Conservation (phyloP, 1,284 basidiomycete genomes). For the Ceratorhiza oryzae-sativae region DNA sequence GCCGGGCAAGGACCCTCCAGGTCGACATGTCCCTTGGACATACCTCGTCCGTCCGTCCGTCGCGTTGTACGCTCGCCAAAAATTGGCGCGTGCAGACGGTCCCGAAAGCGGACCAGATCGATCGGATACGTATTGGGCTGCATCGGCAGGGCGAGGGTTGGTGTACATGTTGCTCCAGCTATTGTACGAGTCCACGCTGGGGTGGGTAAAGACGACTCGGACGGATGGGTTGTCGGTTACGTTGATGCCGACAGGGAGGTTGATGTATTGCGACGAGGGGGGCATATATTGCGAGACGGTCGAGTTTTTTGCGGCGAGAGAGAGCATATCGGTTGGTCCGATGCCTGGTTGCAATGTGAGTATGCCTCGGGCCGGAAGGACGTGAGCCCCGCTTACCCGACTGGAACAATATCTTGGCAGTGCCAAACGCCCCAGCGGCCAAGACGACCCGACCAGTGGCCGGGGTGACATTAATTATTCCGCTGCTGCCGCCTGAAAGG, state of each 20-base stretch:
- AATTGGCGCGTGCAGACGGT: slow-evolving; percentile 66
- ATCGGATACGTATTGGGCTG: slow-evolving; percentile 59
- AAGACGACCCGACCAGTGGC: slow-evolving; percentile 67
- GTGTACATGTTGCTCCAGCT: slow-evolving; percentile 66
- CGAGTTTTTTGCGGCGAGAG: slow-evolving; percentile 58
- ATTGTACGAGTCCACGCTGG: slow-evolving; percentile 62
- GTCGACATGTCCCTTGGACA: slow-evolving; percentile 66
- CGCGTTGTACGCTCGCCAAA: slow-evolving; percentile 62
- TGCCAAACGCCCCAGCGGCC: slow-evolving; percentile 64
- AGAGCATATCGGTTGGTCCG: slow-evolving; percentile 66
- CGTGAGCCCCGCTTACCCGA: slow-evolving; percentile 50
- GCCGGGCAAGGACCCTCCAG: slow-evolving; percentile 62
- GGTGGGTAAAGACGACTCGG: slow-evolving; percentile 70
- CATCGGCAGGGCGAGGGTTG: slow-evolving; percentile 62
- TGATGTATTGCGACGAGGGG: slow-evolving; percentile 60
- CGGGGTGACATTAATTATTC: slow-evolving; percentile 63
- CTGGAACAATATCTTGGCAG: slow-evolving; percentile 63
- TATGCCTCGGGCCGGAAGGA: background rate
- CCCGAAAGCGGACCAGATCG: slow-evolving; percentile 64
- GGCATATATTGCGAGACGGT: slow-evolving; percentile 59
- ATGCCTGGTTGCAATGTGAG: slow-evolving; percentile 65
- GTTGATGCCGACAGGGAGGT: slow-evolving; percentile 62
- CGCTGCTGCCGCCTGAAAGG: slow-evolving; percentile 56
- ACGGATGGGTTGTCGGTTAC: slow-evolving; percentile 70
- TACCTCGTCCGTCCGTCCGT: slow-evolving; percentile 56